Evolutionary conservation across 2,329 filamentous ascomycete genomes (phyloP).

Genomic region (Ploettnerulaceae sp.): DNA sequence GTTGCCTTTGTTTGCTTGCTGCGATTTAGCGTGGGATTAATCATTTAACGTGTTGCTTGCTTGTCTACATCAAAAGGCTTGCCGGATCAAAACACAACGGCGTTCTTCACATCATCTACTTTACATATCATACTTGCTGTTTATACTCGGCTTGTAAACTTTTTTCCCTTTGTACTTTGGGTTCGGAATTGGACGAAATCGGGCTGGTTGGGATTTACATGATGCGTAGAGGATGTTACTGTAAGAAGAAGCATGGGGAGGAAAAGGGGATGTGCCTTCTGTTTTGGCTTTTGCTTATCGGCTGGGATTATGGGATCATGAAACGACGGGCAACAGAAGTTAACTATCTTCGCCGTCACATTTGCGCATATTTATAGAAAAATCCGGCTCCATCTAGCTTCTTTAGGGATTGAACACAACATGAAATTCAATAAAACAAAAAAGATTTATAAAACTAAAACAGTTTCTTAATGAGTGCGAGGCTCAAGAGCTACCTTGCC

Average conservation of each 20-base stretch:
- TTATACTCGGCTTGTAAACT: slow-evolving; percentile 1
- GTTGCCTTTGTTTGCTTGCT: slow-evolving; percentile 18
- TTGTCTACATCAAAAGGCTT: slow-evolving; percentile 1
- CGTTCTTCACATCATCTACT: slow-evolving; percentile 5
- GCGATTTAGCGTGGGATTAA: slow-evolving; percentile 20
- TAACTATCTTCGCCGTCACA: slow-evolving; percentile 5
- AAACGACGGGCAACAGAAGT: slow-evolving; percentile 6
- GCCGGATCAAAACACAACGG: too few relatives aligned
- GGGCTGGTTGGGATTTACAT: too few relatives aligned
- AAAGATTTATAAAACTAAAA: too few relatives aligned
- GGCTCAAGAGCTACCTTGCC: too few relatives aligned
- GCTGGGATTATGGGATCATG: background rate
- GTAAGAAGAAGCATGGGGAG: background rate
- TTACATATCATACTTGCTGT: slow-evolving; percentile 3
- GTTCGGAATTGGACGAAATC: too few relatives aligned
- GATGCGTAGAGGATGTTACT: background rate
- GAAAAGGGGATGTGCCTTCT: background rate
- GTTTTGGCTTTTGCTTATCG: background rate
- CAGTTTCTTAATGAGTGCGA: too few relatives aligned
- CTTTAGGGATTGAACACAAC: too few relatives aligned
- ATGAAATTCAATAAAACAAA: too few relatives aligned
- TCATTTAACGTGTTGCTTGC: too few relatives aligned
- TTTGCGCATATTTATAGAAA: background rate
- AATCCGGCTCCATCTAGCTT: background rate
- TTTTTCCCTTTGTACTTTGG: too few relatives aligned